These are phyloP conservation scores for Neopestalotiopsis sp. DNA, from an alignment of 2,329 filamentous ascomycete genomes.

Conservation along the genomic window DNA sequence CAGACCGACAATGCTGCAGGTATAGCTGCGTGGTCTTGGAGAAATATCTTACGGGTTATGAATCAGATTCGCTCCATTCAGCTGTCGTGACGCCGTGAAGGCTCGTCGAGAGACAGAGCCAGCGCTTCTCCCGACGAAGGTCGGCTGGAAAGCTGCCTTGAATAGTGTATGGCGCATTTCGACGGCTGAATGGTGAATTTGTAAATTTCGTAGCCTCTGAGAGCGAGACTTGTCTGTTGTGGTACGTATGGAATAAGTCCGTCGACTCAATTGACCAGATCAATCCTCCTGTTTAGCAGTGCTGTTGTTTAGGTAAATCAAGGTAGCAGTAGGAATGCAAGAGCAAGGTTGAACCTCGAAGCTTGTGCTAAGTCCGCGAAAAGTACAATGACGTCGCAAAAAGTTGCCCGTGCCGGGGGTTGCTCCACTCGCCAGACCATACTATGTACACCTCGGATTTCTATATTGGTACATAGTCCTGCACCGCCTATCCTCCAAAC, in stretches of 20 bases:
- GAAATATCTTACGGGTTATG: conserved; percentile 42
- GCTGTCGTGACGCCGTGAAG: conserved; percentile 35
- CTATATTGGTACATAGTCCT: too few relatives aligned
- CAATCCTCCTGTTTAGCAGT: background rate
- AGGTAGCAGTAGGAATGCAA: background rate
- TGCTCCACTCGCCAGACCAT: background rate
- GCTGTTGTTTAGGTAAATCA: background rate
- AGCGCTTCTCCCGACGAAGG: conserved; percentile 17
- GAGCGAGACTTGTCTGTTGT: too few relatives aligned
- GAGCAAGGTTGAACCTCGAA: background rate
- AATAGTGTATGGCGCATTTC: conserved; percentile 14
- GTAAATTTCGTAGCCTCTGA: too few relatives aligned
- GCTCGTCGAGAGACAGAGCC: conserved; percentile 16
- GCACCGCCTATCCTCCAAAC: too few relatives aligned
- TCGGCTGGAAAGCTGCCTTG: conserved; percentile 17
- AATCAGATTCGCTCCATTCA: conserved; percentile 42
- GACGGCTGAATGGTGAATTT: too few relatives aligned
- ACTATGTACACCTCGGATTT: background rate
- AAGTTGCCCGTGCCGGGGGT: background rate
- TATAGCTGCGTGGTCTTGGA: too few relatives aligned
- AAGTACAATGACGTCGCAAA: conserved; percentile 7
- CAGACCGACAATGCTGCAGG: background rate
- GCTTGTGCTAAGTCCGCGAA: background rate
- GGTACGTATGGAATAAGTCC: background rate
- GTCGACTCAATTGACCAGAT: background rate